phyloP scores from a whole-genome alignment of 768 basidiomycete species.

The Leccinum imitatum region DNA sequence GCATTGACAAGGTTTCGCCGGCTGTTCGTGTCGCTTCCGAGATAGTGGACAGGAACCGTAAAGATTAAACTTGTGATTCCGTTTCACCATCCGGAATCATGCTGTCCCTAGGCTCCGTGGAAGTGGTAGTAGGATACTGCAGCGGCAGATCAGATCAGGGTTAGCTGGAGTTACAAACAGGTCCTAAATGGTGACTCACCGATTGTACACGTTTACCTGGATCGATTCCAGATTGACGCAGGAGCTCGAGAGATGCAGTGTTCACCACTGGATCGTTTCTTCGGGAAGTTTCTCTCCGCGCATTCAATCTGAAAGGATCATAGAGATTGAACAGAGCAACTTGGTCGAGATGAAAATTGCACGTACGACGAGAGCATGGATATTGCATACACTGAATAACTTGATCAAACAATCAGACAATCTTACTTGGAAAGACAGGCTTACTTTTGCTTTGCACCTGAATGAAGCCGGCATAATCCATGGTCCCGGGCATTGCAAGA shows the following conservation, averaged over 20 bases:
- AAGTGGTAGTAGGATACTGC: background rate
- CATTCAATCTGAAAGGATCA: background rate
- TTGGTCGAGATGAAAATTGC: background rate
- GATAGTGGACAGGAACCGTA: background rate
- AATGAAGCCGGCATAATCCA: background rate
- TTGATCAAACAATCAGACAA: background rate
- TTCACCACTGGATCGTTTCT: background rate
- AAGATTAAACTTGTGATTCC: background rate
- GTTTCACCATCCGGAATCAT: background rate
- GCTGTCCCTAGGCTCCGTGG: background rate
- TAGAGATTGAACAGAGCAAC: background rate
- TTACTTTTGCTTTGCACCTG: background rate
- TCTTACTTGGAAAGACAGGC: background rate
- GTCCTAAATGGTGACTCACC: background rate
- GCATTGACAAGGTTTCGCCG: no score
- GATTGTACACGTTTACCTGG: background rate
- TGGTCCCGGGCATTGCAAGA: background rate
- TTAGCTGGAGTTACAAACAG: background rate
- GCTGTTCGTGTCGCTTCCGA: no score
- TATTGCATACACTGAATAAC: constrained; percentile 14
- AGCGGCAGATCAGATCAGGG: background rate
- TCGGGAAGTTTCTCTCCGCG: background rate
- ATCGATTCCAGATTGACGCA: background rate
- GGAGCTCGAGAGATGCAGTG: background rate
- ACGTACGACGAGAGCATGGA: constrained; percentile 20